Evolutionary conservation across 305 asterid species (phyloP).

Genomic region (Withania somnifera): DNA sequence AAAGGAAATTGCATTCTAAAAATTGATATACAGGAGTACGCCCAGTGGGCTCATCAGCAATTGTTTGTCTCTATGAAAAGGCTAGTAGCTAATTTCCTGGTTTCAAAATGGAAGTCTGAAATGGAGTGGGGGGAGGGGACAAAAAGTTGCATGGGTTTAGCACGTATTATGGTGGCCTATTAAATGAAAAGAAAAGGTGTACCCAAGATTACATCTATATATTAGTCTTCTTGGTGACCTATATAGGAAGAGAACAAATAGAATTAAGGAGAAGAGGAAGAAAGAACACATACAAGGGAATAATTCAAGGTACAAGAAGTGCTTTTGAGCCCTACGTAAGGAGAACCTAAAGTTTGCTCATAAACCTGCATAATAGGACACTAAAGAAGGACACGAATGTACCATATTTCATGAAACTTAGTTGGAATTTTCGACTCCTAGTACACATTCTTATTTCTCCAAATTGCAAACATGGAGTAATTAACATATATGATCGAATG

Average conservation of each 20-base stretch:
- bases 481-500: not conserved
- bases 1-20: too few species aligned
- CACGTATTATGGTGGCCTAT: not conserved
- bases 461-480: not conserved
- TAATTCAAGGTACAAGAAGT: not conserved
- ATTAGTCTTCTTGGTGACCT: not conserved
- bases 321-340: not conserved
- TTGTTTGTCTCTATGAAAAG: too few species aligned
- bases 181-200: not conserved
- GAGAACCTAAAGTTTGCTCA: not conserved
- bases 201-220: not conserved
- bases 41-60: too few species aligned
- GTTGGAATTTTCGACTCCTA: not conserved
- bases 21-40: too few species aligned
- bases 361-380: not conserved
- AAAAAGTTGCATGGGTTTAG: not conserved
- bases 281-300: not conserved
- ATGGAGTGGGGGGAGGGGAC: not conserved
- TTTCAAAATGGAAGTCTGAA: too few species aligned
- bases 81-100: too few species aligned
- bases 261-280: not conserved
- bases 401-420: not conserved
- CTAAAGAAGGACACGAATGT: not conserved
- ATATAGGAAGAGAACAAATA: not conserved
- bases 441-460: not conserved